Base-by-base conservation (phyloP, 192 early-diverging fungal genomes). In the Glomus cerebriforme region DNA sequence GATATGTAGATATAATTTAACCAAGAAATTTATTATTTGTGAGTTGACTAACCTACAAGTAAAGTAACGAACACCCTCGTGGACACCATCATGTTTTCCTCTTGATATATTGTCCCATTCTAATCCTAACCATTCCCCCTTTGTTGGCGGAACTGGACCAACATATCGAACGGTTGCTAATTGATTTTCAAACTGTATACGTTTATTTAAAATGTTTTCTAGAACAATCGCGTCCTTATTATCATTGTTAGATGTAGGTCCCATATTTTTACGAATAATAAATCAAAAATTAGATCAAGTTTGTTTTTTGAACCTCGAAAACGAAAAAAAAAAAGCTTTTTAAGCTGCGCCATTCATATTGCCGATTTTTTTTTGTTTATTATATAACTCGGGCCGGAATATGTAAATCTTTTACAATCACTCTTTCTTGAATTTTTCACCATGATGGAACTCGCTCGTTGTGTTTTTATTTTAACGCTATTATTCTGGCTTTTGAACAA, bases 51-150 rank as follows among this genome's bases (percentile, higher is more conserved):
- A 86, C 87, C 77, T 83, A 81, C 90, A 91, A 37, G 79, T 49
- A 79, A 91, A 91, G 77, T 91, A 90, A 29, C 79, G 76, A 7
- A 45, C 79, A 15, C 84, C 88, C 5, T 88, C 71, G 70, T 91
- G 87, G 7, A 82, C 70, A 29, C 90, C 90, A 64, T 87, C 83
- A 68, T 91, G 90, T 76, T 91, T 91, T 32, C 90, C 90, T 66
- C 90, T 82, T 24, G 71, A 69, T 13, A 79, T 79, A 80, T 87
- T 84, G 73, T 91, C 90, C 90, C 90, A 91, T 77, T 91, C 89
- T 22, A 91, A 82, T 12, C 90, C 90, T 32, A 90, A 72, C 90
- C 90, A 91, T 27, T 87, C 85, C 43, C 87, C 86, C 13, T 80
- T 81, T 27, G 87, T 86, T 10, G 71, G 59, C 3, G 82, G 68